phyloP scores from a whole-genome alignment of 371 early-diverging fungal species.

The Mortierella sp. region DNA sequence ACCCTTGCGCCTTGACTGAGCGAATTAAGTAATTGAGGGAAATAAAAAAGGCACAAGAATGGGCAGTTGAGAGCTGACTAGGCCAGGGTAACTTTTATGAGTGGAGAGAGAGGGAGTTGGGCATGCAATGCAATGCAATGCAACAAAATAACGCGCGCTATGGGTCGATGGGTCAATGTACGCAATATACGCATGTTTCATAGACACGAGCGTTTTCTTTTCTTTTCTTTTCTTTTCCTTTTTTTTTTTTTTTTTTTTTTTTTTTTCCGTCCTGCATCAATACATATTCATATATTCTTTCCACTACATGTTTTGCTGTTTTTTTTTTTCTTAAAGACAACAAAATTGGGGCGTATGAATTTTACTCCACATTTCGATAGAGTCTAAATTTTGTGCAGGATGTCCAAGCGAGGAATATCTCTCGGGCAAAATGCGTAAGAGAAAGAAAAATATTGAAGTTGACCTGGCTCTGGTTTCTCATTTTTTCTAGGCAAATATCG shows the following conservation, averaged over 20 bases:
- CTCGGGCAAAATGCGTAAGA: neutral
- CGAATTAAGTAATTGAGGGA: slow-evolving; percentile 8
- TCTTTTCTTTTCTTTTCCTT: neutral
- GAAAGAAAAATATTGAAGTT: neutral
- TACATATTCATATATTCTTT: neutral
- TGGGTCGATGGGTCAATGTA: neutral
- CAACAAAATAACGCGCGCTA: neutral
- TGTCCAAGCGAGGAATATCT: slow-evolving; percentile 3
- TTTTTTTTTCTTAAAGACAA: neutral
- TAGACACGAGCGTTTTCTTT: neutral
- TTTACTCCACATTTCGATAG: slow-evolving; percentile 10
- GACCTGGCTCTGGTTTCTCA: neutral
- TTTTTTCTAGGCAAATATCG: slow-evolving; percentile 43
- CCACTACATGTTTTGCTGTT: neutral
- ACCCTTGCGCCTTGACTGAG: neutral
- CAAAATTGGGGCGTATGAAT: neutral
- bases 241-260: neutral
- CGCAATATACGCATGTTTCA: neutral
- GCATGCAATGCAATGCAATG: slow-evolving; percentile 9
- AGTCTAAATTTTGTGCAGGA: neutral
- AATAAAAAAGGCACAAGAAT: slow-evolving; percentile 1
- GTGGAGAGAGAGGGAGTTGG: neutral
- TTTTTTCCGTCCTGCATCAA: neutral
- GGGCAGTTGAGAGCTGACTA: neutral
- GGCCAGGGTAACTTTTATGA: slow-evolving; percentile 4